phyloP scores from a whole-genome alignment of 345 rosid genomes.

The Aquilaria sinensis region DNA sequence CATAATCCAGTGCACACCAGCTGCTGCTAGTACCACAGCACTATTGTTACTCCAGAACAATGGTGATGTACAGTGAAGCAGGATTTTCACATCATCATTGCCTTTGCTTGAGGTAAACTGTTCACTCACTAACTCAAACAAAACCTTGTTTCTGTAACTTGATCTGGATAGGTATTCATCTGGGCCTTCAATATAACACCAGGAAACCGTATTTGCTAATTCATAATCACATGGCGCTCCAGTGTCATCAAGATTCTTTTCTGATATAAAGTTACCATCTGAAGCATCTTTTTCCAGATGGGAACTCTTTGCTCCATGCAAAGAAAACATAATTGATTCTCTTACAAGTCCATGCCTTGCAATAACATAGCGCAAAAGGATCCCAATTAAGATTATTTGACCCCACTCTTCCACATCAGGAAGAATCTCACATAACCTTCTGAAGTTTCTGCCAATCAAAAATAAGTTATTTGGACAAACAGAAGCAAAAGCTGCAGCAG shows the following conservation, averaged over 20 bases:
- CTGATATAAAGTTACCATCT: conserved; percentile 25
- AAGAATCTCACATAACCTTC: conserved; percentile 79
- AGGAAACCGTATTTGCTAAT: conserved; percentile 46
- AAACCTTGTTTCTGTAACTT: conserved; percentile 30
- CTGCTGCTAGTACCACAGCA: conserved; percentile 90
- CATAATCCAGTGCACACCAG: conserved; percentile 97
- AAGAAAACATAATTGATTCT: conserved; percentile 78
- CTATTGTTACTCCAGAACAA: conserved; percentile 91
- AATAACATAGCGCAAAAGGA: conserved; percentile 67
- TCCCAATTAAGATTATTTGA: conserved; percentile 72
- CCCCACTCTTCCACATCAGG: conserved; percentile 99
- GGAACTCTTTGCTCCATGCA: conserved; percentile 36
- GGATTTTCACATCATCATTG: conserved; percentile 71
- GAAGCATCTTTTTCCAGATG: conserved; percentile 39
- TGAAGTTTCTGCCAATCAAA: conserved; percentile 62
- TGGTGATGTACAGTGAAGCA: conserved; percentile 87
- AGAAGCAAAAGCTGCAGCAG: conserved; percentile 85
- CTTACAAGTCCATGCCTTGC: conserved; percentile 87
- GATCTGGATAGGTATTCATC: conserved; percentile 77
- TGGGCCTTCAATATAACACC: conserved; percentile 86
- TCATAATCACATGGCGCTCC: conserved; percentile 29
- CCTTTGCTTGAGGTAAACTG: conserved; percentile 55
- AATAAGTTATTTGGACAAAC: conserved; percentile 80
- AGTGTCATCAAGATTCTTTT: conserved; percentile 24
- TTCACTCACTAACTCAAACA: conserved; percentile 30